phyloP scores from a whole-genome alignment of 2,329 filamentous ascomycete species.

The Tympanopsis confertula region DNA sequence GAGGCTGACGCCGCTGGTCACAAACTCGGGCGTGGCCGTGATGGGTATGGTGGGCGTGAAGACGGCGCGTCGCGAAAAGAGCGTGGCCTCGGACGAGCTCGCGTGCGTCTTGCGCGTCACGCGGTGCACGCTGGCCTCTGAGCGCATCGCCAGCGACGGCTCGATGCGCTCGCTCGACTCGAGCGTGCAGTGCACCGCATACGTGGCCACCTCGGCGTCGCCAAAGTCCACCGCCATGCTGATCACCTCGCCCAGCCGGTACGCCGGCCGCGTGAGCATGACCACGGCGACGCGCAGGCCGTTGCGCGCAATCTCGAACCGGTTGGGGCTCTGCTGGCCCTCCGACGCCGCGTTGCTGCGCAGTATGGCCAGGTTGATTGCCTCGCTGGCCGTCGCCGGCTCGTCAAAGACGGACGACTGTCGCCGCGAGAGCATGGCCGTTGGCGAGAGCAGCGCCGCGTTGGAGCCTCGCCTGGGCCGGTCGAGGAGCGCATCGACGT shows the following conservation, averaged over 20 bases:
- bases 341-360: slow-evolving; percentile 61
- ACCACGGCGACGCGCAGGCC: slow-evolving; percentile 86
- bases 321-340: slow-evolving; percentile 72
- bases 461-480: slow-evolving; percentile 35
- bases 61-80: slow-evolving; percentile 68
- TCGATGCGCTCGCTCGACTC: slow-evolving; percentile 82
- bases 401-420: slow-evolving; percentile 43
- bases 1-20: slow-evolving; percentile 76
- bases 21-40: slow-evolving; percentile 76
- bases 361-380: slow-evolving; percentile 83
- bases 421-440: slow-evolving; percentile 43
- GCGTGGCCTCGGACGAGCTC: slow-evolving; percentile 66
- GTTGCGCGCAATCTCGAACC: slow-evolving; percentile 88
- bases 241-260: slow-evolving; percentile 78
- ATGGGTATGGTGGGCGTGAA: slow-evolving; percentile 78
- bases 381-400: slow-evolving; percentile 60
- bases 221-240: slow-evolving; percentile 77
- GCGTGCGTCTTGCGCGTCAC: slow-evolving; percentile 76
- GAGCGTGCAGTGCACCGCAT: slow-evolving; percentile 71
- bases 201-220: slow-evolving; percentile 67
- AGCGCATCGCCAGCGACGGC: slow-evolving; percentile 68
- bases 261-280: slow-evolving; percentile 77
- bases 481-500: slow-evolving; percentile 65
- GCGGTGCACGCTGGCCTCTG: slow-evolving; percentile 72
- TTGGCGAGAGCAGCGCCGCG: slow-evolving; percentile 61